phyloP scores from a whole-genome alignment of 257 asterid species.

The Cynanchum wilfordii region DNA sequence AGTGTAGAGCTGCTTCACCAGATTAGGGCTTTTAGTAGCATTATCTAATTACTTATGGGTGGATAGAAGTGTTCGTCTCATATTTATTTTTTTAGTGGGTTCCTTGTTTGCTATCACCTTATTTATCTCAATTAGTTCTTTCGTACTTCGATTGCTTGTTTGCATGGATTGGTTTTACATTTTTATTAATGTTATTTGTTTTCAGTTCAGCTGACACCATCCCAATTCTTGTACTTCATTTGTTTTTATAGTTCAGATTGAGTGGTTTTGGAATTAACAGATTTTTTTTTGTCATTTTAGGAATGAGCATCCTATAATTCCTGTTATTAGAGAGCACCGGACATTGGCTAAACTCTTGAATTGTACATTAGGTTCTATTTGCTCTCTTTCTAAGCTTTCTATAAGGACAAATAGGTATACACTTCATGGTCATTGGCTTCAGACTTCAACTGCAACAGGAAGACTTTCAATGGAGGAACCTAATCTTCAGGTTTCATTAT shows the following conservation, averaged over 20 bases:
- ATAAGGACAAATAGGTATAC: constrained; percentile 76
- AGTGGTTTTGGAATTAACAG: constrained; percentile 4
- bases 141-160: background rate
- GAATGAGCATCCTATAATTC: constrained; percentile 85
- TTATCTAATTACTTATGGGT: background rate
- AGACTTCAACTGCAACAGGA: constrained; percentile 95
- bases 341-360: constrained; percentile 80
- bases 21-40: constrained; percentile 5
- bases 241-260: constrained; percentile 1
- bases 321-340: constrained; percentile 87
- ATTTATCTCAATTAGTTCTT: background rate
- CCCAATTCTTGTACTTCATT: background rate
- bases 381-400: constrained; percentile 85
- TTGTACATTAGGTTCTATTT: constrained; percentile 83
- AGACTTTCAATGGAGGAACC: constrained; percentile 98
- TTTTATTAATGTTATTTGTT: background rate
- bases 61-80: background rate
- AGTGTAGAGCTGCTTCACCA: background rate
- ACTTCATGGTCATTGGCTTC: constrained; percentile 97
- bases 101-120: background rate
- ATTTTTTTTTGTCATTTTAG: constrained; percentile 38
- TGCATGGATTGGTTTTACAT: background rate
- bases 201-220: background rate
- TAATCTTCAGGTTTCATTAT: constrained; percentile 73
- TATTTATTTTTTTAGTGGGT: background rate